Evolutionary conservation across 352 stramenopile species (phyloP).

Genomic region (Phytophthora ohioensis): DNA sequence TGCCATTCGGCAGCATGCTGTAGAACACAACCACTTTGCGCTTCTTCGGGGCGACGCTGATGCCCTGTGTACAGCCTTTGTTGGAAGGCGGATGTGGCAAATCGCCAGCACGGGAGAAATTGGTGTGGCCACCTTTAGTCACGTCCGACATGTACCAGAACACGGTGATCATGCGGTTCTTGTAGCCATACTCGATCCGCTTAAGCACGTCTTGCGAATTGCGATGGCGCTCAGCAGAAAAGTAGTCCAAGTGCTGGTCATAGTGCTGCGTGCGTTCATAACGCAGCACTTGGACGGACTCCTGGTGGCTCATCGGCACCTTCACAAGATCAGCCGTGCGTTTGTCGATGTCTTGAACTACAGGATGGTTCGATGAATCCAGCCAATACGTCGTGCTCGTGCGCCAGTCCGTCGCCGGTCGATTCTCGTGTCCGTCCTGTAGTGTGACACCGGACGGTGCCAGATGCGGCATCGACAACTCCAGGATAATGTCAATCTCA

Average conservation of each 20-base stretch:
- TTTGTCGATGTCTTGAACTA: conserved; percentile 67
- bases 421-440: conserved; percentile 71
- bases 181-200: conserved; percentile 71
- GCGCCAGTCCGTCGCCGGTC: conserved; percentile 72
- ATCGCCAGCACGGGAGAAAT: conserved; percentile 70
- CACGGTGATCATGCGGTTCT: conserved; percentile 89
- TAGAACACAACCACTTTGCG: conserved; percentile 86
- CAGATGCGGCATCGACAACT: conserved; percentile 72
- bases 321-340: conserved; percentile 71
- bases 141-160: conserved; percentile 91
- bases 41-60: conserved; percentile 74
- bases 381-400: conserved; percentile 85
- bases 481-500: conserved; percentile 79
- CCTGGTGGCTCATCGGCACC: conserved; percentile 65
- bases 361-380: conserved; percentile 49
- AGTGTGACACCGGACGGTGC: conserved; percentile 67
- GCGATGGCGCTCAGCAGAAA: conserved; percentile 47
- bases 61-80: conserved; percentile 67
- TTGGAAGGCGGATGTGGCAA: conserved; percentile 51
- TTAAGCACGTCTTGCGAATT: conserved; percentile 55
- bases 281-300: conserved; percentile 75
- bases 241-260: conserved; percentile 81
- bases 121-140: conserved; percentile 70
- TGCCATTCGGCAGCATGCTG: conserved; percentile 77
- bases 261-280: conserved; percentile 83